Evolutionary conservation across 1,284 basidiomycete genomes (phyloP).

Genomic region (Leccinum fallax): DNA sequence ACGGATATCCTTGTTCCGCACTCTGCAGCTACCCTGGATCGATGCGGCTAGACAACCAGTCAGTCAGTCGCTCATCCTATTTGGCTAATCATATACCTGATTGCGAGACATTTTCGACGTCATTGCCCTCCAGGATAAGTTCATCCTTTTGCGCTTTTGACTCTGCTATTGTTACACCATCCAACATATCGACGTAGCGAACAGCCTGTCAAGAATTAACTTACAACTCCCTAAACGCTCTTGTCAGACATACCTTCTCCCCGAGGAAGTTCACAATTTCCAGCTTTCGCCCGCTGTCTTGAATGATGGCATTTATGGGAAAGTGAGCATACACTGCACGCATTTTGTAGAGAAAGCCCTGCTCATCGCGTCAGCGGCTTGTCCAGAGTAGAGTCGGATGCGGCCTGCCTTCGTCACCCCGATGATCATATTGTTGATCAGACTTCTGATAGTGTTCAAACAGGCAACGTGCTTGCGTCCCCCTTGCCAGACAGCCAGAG

Average conservation of each 20-base stretch:
- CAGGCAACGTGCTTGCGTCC: conserved; percentile 98
- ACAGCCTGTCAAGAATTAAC: conserved; percentile 61
- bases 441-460: conserved; percentile 92
- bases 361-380: conserved; percentile 7
- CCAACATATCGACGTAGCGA: conserved; percentile 90
- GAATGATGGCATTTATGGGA: conserved; percentile 99
- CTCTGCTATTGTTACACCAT: conserved; percentile 86
- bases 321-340: conserved; percentile 99
- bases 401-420: conserved; percentile 83
- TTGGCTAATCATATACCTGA: conserved; percentile 56
- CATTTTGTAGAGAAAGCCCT: conserved; percentile 99
- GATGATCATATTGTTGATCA: conserved; percentile 97
- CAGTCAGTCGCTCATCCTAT: background rate
- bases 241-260: conserved; percentile 68
- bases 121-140: conserved; percentile 90
- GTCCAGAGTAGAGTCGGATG: background rate
- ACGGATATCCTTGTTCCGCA: conserved; percentile 98
- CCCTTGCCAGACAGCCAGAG: conserved; percentile 97
- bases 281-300: conserved; percentile 74
- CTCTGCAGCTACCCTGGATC: conserved; percentile 92
- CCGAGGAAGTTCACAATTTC: conserved; percentile 99
- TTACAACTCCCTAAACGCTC: background rate
- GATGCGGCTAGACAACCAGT: conserved; percentile 69
- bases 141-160: conserved; percentile 98
- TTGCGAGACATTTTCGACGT: conserved; percentile 94